These are phyloP conservation scores for Potentilla sterilis DNA, from an alignment of 306 rosid species.

Conservation along the genomic window DNA sequence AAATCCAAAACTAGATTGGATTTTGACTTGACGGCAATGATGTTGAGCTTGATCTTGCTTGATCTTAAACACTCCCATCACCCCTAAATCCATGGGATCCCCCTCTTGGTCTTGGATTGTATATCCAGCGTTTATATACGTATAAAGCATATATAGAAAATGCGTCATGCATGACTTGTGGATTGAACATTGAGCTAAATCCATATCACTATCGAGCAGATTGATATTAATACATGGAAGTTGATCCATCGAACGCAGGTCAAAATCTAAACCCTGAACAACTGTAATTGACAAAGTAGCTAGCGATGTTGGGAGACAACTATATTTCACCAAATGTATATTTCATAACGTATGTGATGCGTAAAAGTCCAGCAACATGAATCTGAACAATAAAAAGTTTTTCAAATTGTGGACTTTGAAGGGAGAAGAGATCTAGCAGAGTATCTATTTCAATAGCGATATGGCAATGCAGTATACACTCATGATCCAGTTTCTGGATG, in stretches of 20 bases:
- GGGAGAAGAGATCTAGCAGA: background rate
- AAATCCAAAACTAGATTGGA: background rate
- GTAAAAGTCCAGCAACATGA: background rate
- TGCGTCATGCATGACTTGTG: background rate
- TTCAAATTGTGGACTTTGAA: conserved; percentile 17
- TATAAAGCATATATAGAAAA: background rate
- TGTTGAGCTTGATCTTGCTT: background rate
- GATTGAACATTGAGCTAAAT: background rate
- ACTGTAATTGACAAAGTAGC: background rate
- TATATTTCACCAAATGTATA: background rate
- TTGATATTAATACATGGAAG: background rate
- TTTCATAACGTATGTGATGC: background rate
- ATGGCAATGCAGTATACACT: background rate
- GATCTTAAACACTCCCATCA: background rate
- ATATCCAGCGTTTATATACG: background rate
- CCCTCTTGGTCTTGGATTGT: background rate
- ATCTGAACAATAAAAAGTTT: background rate
- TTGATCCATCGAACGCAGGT: background rate
- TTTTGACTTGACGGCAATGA: background rate
- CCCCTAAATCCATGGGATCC: background rate
- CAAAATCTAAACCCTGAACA: background rate
- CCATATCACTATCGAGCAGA: background rate
- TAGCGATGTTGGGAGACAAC: background rate
- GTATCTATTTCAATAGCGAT: conserved; percentile 10
- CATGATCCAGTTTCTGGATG: background rate